Evolutionary conservation across 2,329 filamentous ascomycete species (phyloP), one percentile per base, ranked within the genome.

Genomic region (Neophaeococcomyces aloes): DNA sequence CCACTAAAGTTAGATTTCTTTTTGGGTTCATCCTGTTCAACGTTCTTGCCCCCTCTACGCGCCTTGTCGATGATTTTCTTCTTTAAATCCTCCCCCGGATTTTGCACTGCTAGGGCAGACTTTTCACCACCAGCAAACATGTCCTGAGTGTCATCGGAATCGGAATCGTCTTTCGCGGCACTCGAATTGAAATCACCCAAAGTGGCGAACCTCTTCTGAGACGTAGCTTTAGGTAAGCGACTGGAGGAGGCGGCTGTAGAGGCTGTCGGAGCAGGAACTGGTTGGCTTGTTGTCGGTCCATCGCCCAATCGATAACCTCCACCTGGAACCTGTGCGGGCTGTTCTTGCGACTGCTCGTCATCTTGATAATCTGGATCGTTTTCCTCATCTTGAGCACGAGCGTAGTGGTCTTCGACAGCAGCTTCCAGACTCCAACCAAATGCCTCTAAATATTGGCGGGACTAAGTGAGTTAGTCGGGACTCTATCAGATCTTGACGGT

Each of bases 91-190:
- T 42, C 39, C 15, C 35, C 71, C 2, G 78, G 78, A 54, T 81
- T 78, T 58, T 81, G 75, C 44, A 81, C 78, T 5, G 78, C 78
- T 19, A 81, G 63, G n/a, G 76, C 78, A 10, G 77, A 81, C 62
- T 81, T 81, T 60, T 80, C 78, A 35, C 78, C 78, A 36, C 78
- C 78, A 15, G 78, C 72, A 56, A 79, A 81, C 50, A 80, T 67
- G 57, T 81, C 75, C 40, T 69, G 68, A 18, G 65, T 64, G 46
- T 70, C 68, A 39, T 68, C 69, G 48, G 75, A 70, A 10, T 76
- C 70, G 5, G 76, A 67, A 13, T 59, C 65, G 19, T 54, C 65
- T 49, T 65, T 62, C n/a, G 62, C 63, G 17, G 53, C 56, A 17
- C 56, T 57, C 15, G 62, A 56, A 14, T 57, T 49, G 47, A 70